These are phyloP conservation scores for Colletotrichum trifolii DNA, from an alignment of 2,329 filamentous ascomycete species.

Conservation along the genomic window DNA sequence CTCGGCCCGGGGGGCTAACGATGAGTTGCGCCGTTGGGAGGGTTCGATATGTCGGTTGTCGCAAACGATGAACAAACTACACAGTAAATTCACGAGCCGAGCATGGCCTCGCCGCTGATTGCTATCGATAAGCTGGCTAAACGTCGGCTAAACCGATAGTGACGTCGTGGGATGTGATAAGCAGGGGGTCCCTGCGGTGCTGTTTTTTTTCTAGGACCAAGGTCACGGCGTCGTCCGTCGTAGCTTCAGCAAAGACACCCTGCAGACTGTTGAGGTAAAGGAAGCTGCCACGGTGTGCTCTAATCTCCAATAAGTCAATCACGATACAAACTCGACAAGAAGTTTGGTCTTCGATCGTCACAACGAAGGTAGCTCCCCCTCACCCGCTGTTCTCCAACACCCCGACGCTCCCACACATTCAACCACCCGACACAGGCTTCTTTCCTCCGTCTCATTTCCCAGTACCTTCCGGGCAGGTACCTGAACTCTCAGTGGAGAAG, in stretches of 20 bases:
- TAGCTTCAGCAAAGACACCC: too few species aligned
- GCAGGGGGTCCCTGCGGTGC: background rate
- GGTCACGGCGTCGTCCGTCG: too few species aligned
- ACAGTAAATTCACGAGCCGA: constrained; percentile 21
- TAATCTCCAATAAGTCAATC: too few species aligned
- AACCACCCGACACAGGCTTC: background rate
- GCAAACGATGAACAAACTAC: constrained; percentile 20
- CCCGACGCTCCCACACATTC: too few species aligned
- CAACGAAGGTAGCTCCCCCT: constrained; percentile 1
- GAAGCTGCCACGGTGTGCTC: constrained; percentile 1
- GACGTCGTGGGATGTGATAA: constrained; percentile 23
- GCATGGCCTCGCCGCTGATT: constrained; percentile 21
- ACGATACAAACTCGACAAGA: too few species aligned
- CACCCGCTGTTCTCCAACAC: too few species aligned
- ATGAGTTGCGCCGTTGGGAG: constrained; percentile 17
- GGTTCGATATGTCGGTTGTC: constrained; percentile 28
- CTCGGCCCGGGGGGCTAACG: constrained; percentile 9
- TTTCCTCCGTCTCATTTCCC: background rate
- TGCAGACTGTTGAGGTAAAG: background rate
- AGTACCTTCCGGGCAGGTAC: background rate
- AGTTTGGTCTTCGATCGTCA: background rate
- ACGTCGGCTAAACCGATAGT: constrained; percentile 33
- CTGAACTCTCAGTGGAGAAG: background rate
- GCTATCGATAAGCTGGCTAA: constrained; percentile 31
- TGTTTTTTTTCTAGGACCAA: constrained; percentile 6